phyloP scores from a whole-genome alignment of 495 filamentous ascomycete genomes.

The Polyplosphaeria fusca region DNA sequence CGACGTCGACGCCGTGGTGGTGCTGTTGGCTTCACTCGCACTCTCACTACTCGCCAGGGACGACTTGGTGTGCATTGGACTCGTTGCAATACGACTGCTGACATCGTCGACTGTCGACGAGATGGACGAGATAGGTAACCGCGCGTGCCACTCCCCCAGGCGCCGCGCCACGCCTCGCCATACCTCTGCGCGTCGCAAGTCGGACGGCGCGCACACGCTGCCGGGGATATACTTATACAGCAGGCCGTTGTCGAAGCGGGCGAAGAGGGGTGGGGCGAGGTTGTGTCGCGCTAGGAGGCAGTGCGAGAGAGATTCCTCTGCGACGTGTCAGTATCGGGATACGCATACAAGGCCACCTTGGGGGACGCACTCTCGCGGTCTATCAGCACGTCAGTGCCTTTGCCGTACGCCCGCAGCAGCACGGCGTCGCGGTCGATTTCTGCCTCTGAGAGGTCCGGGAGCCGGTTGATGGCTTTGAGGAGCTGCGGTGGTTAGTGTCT shows the following conservation, averaged over 20 bases:
- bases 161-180: slow-evolving; percentile 80
- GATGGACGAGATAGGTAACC: slow-evolving; percentile 53
- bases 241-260: slow-evolving; percentile 93
- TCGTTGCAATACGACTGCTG: too few species aligned
- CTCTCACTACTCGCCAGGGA: too few species aligned
- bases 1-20: slow-evolving; percentile 14
- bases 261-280: slow-evolving; percentile 82
- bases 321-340: not conserved
- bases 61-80: too few species aligned
- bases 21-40: too few species aligned
- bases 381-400: slow-evolving; percentile 91
- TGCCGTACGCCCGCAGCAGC: slow-evolving; percentile 88
- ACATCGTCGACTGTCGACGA: too few species aligned
- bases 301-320: slow-evolving; percentile 68
- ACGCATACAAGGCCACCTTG: not conserved
- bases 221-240: slow-evolving; percentile 89
- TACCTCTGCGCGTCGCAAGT: slow-evolving; percentile 64
- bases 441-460: slow-evolving; percentile 68
- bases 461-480: slow-evolving; percentile 80
- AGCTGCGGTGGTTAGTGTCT: slow-evolving; percentile 48
- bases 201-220: slow-evolving; percentile 69
- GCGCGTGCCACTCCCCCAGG: slow-evolving; percentile 90
- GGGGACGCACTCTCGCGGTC: slow-evolving; percentile 74
- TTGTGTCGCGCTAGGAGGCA: slow-evolving; percentile 71
- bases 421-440: slow-evolving; percentile 83